These are phyloP conservation scores for Phytophthora hibernalis DNA, from an alignment of 352 stramenopile genomes.

Conservation along the genomic window DNA sequence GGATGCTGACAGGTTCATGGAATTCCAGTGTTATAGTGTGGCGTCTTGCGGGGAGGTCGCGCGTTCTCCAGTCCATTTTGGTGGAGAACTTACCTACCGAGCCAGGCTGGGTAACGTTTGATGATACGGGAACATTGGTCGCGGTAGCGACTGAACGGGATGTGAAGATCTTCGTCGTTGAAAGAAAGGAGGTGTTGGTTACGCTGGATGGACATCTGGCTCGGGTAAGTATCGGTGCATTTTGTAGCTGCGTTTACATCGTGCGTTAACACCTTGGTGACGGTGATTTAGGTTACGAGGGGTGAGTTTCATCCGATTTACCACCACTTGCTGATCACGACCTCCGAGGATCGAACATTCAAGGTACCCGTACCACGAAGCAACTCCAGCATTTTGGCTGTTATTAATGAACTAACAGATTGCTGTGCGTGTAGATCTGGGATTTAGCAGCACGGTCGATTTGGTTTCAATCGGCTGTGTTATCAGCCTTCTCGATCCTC, in stretches of 20 bases:
- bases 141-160: constrained; percentile 57
- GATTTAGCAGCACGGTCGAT: constrained; percentile 65
- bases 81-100: constrained; percentile 50
- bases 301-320: constrained; percentile 78
- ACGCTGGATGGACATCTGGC: constrained; percentile 79
- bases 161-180: constrained; percentile 67
- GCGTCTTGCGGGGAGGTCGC: constrained; percentile 44
- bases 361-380: constrained; percentile 48
- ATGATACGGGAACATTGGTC: constrained; percentile 66
- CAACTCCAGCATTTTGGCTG: neutral
- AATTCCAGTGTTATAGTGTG: constrained; percentile 66
- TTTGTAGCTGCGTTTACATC: neutral
- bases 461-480: constrained; percentile 79
- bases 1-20: neutral
- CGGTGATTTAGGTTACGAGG: constrained; percentile 57
- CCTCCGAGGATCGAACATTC: constrained; percentile 86
- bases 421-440: constrained; percentile 63
- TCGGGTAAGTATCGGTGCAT: constrained; percentile 38
- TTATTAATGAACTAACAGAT: neutral
- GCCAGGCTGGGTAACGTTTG: constrained; percentile 64
- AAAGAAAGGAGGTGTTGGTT: constrained; percentile 58
- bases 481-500: constrained; percentile 80
- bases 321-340: constrained; percentile 72
- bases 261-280: neutral
- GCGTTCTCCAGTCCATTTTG: constrained; percentile 46